Percentiles rank a stretch among this genome's conserved stretches.
Conservation (phyloP, 371 early-diverging fungal species). For the Actinomortierella wolfii region DNA sequence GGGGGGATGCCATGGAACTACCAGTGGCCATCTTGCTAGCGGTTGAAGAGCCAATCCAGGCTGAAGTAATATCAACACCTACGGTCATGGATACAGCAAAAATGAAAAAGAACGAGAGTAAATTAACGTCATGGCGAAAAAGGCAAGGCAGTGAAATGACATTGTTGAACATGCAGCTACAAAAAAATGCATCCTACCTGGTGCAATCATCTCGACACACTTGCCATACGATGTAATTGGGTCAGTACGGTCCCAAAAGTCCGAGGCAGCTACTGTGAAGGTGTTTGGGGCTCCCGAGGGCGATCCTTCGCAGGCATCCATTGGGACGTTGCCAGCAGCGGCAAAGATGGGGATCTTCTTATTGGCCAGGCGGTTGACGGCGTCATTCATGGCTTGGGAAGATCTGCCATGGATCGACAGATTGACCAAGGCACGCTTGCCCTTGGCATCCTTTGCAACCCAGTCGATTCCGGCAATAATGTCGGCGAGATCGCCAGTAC, state of each 20-base stretch:
- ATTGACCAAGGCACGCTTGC: constrained; percentile 13
- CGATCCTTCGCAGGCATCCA: constrained; percentile 56
- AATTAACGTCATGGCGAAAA: no score
- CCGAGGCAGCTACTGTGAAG: constrained; percentile 58
- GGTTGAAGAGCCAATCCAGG: constrained; percentile 48
- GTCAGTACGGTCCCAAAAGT: constrained; percentile 26
- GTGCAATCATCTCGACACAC: constrained; percentile 40
- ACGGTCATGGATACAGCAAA: background rate
- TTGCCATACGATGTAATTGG: constrained; percentile 44
- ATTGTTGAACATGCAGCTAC: background rate
- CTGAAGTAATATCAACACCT: constrained; percentile 18
- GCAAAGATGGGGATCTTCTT: constrained; percentile 50
- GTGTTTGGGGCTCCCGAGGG: constrained; percentile 56
- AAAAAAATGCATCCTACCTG: background rate
- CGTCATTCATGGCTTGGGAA: constrained; percentile 23
- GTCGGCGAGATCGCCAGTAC: constrained; percentile 46
- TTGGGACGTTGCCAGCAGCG: constrained; percentile 66
- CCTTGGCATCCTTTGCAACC: background rate
- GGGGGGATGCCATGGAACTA: constrained; percentile 83
- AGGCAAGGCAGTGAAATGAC: background rate
- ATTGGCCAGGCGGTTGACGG: constrained; percentile 24
- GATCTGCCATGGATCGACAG: constrained; percentile 28
- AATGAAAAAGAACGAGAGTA: no score
- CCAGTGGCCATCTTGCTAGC: constrained; percentile 59
- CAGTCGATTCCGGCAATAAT: constrained; percentile 46